Percentiles rank a stretch among this genome's conserved stretches.
These are phyloP conservation scores for Hypoxylon sp. DNA, from an alignment of 2,329 filamentous ascomycete species.

Conservation along the genomic window DNA sequence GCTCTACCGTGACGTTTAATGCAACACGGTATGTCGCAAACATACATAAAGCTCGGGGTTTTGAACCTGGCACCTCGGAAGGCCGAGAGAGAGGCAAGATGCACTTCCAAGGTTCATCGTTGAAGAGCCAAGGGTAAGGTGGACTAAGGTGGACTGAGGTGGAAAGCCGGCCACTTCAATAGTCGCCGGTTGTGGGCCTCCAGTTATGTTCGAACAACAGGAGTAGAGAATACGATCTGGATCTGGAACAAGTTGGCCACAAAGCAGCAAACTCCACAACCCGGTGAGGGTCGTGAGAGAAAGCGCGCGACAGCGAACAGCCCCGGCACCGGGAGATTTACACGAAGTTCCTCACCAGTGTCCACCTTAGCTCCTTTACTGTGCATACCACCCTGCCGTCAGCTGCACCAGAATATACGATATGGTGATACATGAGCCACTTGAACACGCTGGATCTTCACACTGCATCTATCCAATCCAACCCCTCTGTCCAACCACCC, in stretches of 20 bases:
- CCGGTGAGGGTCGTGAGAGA: constrained; percentile 10
- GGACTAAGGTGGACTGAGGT: constrained; percentile 20
- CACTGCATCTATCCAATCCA: constrained; percentile 35
- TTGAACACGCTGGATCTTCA: constrained; percentile 43
- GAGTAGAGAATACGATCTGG: constrained; percentile 29
- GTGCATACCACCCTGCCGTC: constrained; percentile 46
- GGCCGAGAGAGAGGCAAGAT: constrained; percentile 20
- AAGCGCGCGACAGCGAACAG: constrained; percentile 13
- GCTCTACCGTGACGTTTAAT: constrained; percentile 24
- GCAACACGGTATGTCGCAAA: constrained; percentile 43
- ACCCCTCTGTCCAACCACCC: constrained; percentile 33
- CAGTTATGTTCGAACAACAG: constrained; percentile 14
- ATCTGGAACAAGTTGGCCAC: constrained; percentile 35
- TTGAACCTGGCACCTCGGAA: constrained; percentile 33
- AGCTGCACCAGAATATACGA: constrained; percentile 45
- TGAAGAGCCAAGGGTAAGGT: constrained; percentile 11
- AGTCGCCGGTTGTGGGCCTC: constrained; percentile 23
- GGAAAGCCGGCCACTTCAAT: constrained; percentile 36
- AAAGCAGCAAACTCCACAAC: constrained; percentile 31
- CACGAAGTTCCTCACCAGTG: constrained; percentile 43
- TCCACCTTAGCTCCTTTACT: constrained; percentile 44
- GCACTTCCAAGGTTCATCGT: not conserved
- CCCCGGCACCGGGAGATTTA: constrained; percentile 28
- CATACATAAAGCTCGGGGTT: constrained; percentile 27
- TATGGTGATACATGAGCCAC: constrained; percentile 45